Conservation (phyloP, 805 yeast species). For the Kazachstania viticola region DNA sequence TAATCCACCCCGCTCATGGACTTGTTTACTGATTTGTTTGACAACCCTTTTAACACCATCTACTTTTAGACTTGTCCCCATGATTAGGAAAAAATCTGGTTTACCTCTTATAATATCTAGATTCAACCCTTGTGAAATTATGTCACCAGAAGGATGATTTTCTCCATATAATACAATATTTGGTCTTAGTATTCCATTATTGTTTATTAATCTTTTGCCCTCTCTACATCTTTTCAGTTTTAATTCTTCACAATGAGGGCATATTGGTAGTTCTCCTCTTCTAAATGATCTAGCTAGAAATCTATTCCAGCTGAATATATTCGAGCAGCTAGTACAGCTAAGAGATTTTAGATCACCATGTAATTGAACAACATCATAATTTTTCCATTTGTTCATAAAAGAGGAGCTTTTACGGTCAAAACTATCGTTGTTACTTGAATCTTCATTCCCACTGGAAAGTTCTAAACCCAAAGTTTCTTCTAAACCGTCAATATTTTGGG, state of each 20-base stretch:
- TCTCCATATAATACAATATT: constrained; percentile 89
- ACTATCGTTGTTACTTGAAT: constrained; percentile 7
- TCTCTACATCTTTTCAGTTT: constrained; percentile 43
- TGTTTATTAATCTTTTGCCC: constrained; percentile 68
- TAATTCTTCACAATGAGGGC: constrained; percentile 53
- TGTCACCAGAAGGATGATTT: constrained; percentile 78
- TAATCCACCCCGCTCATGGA: constrained; percentile 69
- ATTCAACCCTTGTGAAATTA: constrained; percentile 57
- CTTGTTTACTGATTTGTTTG: constrained; percentile 48
- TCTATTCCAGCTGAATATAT: constrained; percentile 49
- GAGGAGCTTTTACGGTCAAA: constrained; percentile 6
- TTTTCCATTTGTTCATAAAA: constrained; percentile 41
- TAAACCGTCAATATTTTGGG: constrained; percentile 89
- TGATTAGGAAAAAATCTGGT: constrained; percentile 75
- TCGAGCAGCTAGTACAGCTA: constrained; percentile 63
- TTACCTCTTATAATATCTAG: constrained; percentile 45
- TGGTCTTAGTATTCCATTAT: constrained; percentile 72
- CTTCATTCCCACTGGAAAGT: constrained; percentile 35
- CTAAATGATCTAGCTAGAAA: constrained; percentile 36
- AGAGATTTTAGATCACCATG: constrained; percentile 81
- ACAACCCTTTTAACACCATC: constrained; percentile 81
- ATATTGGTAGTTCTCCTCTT: constrained; percentile 63
- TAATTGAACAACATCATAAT: constrained; percentile 69
- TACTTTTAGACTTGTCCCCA: constrained; percentile 89
- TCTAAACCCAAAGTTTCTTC: constrained; percentile 56